Conservation (phyloP, 2,329 filamentous ascomycete genomes). For the Ophiostoma australiae region DNA sequence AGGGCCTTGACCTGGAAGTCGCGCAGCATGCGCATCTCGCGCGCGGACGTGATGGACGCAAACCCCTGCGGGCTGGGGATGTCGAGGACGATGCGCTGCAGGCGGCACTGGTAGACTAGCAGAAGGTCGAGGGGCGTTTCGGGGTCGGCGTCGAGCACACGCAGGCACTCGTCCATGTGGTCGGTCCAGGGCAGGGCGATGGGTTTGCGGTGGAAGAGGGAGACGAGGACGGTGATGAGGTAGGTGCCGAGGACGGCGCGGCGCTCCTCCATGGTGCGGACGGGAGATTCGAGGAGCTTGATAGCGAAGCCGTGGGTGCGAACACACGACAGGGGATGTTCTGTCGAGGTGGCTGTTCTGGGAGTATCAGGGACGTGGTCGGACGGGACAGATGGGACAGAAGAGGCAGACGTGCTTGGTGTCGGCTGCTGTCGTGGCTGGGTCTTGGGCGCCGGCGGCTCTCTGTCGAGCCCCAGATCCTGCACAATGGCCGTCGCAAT, state of each 20-base stretch:
- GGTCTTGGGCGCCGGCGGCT: neutral
- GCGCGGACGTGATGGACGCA: neutral
- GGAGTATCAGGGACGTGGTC: no score
- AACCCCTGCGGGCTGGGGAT: neutral
- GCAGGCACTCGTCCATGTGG: constrained; percentile 54
- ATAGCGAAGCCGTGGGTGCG: constrained; percentile 17
- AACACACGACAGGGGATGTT: constrained; percentile 11
- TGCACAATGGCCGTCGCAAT: constrained; percentile 21
- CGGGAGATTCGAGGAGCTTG: constrained; percentile 18
- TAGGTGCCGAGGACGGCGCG: constrained; percentile 20
- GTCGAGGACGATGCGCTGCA: constrained; percentile 19
- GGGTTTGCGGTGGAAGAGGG: constrained; percentile 33
- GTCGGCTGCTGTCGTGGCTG: neutral
- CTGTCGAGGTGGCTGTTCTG: neutral
- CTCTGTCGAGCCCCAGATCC: constrained; percentile 21
- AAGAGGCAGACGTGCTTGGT: neutral
- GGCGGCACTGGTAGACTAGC: constrained; percentile 22
- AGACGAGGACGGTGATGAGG: constrained; percentile 16
- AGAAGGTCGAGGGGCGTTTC: constrained; percentile 21
- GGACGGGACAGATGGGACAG: neutral
- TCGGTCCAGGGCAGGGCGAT: constrained; percentile 53
- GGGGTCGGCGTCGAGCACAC: constrained; percentile 35
- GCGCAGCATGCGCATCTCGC: constrained; percentile 12
- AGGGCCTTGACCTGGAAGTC: constrained; percentile 21
- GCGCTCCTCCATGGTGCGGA: constrained; percentile 19